Evolutionary conservation across 2,329 filamentous ascomycete species (phyloP).

Genomic region (Teratosphaeria epicoccoides): DNA sequence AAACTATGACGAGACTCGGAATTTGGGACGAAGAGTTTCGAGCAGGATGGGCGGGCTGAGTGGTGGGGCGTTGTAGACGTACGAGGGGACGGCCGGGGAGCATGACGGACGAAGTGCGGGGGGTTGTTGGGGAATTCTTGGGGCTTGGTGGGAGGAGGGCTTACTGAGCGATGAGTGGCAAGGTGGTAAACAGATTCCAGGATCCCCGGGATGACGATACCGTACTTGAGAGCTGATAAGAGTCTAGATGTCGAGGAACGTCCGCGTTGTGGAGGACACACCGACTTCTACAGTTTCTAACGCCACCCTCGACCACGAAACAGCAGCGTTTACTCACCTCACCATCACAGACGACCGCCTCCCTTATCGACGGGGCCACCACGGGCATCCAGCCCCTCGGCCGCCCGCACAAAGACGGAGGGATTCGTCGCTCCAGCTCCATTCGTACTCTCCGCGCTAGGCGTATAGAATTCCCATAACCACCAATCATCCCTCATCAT

Average conservation of each 20-base stretch:
- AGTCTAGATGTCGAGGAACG: constrained; percentile 20
- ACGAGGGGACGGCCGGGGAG: constrained; percentile 34
- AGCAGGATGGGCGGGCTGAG: constrained; percentile 41
- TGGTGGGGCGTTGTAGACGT: constrained; percentile 40
- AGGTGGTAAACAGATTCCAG: background rate
- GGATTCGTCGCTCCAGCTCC: constrained; percentile 26
- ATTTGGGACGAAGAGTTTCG: constrained; percentile 35
- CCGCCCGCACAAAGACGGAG: constrained; percentile 25
- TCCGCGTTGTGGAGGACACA: constrained; percentile 1
- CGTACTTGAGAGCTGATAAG: constrained; percentile 24
- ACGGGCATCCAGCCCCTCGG: constrained; percentile 27
- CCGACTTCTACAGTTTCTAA: constrained; percentile 31
- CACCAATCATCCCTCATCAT: background rate
- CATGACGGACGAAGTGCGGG: constrained; percentile 43
- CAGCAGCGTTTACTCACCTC: too few relatives aligned
- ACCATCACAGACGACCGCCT: constrained; percentile 23
- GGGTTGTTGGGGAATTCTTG: constrained; percentile 40
- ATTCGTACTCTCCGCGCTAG: constrained; percentile 11
- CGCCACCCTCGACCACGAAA: background rate
- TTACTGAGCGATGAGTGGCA: too few relatives aligned
- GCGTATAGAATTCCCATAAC: constrained; percentile 1
- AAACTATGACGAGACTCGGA: constrained; percentile 13
- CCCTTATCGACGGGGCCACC: constrained; percentile 26
- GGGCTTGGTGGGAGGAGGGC: constrained; percentile 4
- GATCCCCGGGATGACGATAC: constrained; percentile 4